These are phyloP conservation scores for Fusarium austroafricanum DNA, from an alignment of 2,329 filamentous ascomycete species.

Conservation along the genomic window DNA sequence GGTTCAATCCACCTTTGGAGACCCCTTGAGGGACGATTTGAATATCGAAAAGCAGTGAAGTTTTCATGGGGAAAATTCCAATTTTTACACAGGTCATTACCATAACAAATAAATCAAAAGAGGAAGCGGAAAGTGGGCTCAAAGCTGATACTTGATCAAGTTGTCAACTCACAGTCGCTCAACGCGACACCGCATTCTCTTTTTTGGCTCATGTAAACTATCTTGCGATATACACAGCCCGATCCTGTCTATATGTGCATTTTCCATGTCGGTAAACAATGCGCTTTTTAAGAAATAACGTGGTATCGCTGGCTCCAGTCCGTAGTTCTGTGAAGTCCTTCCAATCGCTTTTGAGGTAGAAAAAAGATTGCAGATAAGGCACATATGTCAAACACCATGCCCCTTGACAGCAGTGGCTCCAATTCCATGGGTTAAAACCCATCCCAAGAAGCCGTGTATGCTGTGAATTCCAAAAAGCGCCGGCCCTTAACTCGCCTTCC, in stretches of 20 bases:
- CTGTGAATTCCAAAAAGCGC: conserved; percentile 46
- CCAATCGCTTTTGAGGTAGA: conserved; percentile 14
- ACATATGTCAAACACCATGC: conserved; percentile 24
- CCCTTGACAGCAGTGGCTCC: conserved; percentile 22
- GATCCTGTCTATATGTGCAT: conserved; percentile 36
- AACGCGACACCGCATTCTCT: conserved; percentile 30
- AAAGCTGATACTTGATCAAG: conserved; percentile 37
- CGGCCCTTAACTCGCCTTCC: conserved; percentile 26
- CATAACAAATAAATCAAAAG: conserved; percentile 35
- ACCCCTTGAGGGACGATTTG: neutral
- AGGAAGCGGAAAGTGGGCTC: conserved; percentile 16
- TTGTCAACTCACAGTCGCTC: conserved; percentile 29
- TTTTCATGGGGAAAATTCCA: neutral
- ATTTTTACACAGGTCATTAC: neutral
- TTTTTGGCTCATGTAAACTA: conserved; percentile 28
- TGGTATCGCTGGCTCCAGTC: conserved; percentile 18
- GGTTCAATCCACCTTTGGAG: neutral
- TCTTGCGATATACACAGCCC: conserved; percentile 35
- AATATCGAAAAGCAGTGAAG: neutral
- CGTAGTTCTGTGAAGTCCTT: conserved; percentile 32
- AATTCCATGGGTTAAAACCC: conserved; percentile 19
- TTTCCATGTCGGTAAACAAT: conserved; percentile 17
- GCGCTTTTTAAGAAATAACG: conserved; percentile 15
- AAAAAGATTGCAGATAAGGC: conserved; percentile 26
- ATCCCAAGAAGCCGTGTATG: conserved; percentile 14